These are phyloP conservation scores for Ganoderma boninense DNA, from an alignment of 1,284 basidiomycete genomes.

Conservation along the genomic window DNA sequence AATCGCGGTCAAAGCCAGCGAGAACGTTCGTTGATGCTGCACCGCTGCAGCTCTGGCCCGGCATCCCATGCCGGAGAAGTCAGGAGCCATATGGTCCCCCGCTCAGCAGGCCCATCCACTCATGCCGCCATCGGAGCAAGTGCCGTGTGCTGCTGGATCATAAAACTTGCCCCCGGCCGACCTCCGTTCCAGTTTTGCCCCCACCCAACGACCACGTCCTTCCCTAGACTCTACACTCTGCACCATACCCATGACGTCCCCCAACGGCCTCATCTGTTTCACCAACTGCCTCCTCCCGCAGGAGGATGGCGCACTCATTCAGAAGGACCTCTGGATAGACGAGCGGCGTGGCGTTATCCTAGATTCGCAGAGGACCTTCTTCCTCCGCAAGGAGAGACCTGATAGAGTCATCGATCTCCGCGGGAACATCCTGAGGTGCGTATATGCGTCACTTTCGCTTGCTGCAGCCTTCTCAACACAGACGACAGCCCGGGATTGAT, in stretches of 20 bases:
- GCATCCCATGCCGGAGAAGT: neutral
- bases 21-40: conserved; percentile 1
- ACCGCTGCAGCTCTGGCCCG: no score
- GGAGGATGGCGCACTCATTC: conserved; percentile 76
- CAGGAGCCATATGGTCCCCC: conserved; percentile 24
- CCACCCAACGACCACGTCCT: neutral
- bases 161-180: neutral
- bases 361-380: conserved; percentile 75
- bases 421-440: conserved; percentile 77
- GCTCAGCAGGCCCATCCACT: conserved; percentile 10
- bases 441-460: conserved; percentile 6
- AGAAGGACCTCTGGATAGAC: conserved; percentile 83
- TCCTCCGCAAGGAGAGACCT: conserved; percentile 66
- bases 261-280: conserved; percentile 81
- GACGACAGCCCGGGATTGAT: conserved; percentile 75
- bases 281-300: conserved; percentile 83
- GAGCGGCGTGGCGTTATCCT: conserved; percentile 72
- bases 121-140: conserved; percentile 6
- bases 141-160: conserved; percentile 2
- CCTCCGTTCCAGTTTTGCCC: neutral
- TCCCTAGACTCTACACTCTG: neutral
- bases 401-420: conserved; percentile 68
- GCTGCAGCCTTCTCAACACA: neutral
- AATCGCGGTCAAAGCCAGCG: neutral
- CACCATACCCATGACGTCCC: conserved; percentile 43